Conservation (phyloP, 352 stramenopile species). For the Pythium dissotocum region DNA sequence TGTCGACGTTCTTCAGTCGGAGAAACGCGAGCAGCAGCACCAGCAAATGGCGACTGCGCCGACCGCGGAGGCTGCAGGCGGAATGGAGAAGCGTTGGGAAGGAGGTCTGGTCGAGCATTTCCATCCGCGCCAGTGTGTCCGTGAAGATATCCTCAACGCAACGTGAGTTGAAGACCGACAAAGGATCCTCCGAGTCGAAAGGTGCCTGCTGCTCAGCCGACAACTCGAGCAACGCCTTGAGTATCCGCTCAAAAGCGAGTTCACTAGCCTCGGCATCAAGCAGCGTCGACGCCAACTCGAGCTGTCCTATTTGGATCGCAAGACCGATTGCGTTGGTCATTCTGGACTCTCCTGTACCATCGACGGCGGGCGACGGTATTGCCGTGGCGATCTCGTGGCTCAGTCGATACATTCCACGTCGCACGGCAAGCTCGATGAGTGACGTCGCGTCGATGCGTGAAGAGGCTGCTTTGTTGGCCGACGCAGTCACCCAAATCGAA, state of each 20-base stretch:
- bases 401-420: conserved; percentile 62
- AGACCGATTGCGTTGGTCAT: conserved; percentile 32
- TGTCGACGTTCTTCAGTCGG: too few species aligned
- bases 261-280: conserved; percentile 33
- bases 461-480: background rate
- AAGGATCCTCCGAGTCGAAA: background rate
- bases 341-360: background rate
- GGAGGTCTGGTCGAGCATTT: background rate
- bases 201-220: background rate
- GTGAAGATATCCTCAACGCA: background rate
- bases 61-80: background rate
- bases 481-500: background rate
- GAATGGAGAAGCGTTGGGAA: background rate
- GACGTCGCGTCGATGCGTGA: conserved; percentile 1
- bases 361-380: background rate
- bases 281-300: conserved; percentile 60
- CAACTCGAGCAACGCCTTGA: conserved; percentile 8
- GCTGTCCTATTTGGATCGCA: conserved; percentile 53
- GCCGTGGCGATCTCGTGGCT: conserved; percentile 22
- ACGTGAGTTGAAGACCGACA: background rate
- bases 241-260: background rate
- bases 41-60: background rate
- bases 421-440: conserved; percentile 46
- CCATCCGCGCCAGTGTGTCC: background rate
- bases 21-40: background rate